These are phyloP conservation scores for Thuidium tamariscinum DNA, from an alignment of 225 moss, liverwort and hornwort species.

Conservation along the genomic window DNA sequence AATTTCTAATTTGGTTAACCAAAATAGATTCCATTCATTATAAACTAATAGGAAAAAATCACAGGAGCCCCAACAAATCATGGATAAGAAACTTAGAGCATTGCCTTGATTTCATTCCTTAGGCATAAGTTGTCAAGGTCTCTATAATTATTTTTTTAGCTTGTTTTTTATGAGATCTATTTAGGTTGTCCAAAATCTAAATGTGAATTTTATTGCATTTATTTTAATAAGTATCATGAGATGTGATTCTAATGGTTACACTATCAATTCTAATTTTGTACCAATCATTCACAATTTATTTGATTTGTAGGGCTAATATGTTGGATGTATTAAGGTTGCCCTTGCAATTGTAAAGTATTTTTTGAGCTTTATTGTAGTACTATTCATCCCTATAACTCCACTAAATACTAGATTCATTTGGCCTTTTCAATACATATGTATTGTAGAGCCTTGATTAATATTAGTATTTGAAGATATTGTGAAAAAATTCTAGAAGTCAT, in stretches of 20 bases:
- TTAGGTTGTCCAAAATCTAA: neutral
- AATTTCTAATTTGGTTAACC: neutral
- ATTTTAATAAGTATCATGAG: too few species aligned
- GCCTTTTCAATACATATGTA: too few species aligned
- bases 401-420: too few species aligned
- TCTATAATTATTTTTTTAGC: neutral
- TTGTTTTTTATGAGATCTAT: neutral
- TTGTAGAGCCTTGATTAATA: too few species aligned
- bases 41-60: too few species aligned
- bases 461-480: too few species aligned
- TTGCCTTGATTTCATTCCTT: neutral
- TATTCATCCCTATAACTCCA: too few species aligned
- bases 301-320: neutral
- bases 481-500: too few species aligned
- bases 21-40: neutral
- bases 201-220: accelerated
- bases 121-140: neutral
- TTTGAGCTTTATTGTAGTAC: too few species aligned
- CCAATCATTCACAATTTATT: neutral
- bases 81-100: neutral
- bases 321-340: neutral
- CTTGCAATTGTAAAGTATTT: neutral
- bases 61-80: neutral
- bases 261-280: neutral
- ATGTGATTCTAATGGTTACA: neutral